Evolutionary conservation across 495 filamentous ascomycete genomes (phyloP).

Genomic region (Ramalina intermedia): DNA sequence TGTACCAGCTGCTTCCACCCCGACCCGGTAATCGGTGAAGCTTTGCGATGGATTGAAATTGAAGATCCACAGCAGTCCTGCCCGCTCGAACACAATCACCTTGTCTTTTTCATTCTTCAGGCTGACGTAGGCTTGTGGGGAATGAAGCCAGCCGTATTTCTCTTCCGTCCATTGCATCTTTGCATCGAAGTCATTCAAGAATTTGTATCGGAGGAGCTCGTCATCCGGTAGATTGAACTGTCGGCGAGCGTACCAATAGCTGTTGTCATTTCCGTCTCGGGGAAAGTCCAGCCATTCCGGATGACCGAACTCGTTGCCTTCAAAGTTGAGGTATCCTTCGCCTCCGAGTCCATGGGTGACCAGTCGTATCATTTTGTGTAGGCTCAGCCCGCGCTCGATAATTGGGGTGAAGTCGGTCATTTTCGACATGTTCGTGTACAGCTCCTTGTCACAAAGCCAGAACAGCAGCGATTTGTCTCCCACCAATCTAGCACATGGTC

Average conservation of each 20-base stretch:
- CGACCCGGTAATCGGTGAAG: constrained; percentile 86
- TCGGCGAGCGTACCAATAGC: constrained; percentile 90
- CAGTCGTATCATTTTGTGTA: constrained; percentile 96
- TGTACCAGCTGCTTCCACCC: constrained; percentile 68
- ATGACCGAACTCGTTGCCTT: constrained; percentile 97
- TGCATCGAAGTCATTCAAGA: constrained; percentile 88
- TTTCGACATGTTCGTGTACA: constrained; percentile 95
- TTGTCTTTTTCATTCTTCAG: constrained; percentile 93
- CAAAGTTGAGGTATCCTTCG: constrained; percentile 96
- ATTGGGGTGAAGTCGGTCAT: constrained; percentile 71
- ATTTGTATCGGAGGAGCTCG: constrained; percentile 68
- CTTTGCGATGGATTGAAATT: constrained; percentile 85
- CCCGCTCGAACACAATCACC: constrained; percentile 90
- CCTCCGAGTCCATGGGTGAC: constrained; percentile 89
- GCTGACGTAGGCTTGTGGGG: constrained; percentile 76
- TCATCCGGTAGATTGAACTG: constrained; percentile 92
- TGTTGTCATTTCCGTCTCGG: constrained; percentile 84
- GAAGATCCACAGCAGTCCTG: constrained; percentile 82
- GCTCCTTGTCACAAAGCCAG: constrained; percentile 93
- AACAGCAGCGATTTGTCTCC: constrained; percentile 94
- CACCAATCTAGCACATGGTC: constrained; percentile 53
- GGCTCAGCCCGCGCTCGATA: constrained; percentile 77
- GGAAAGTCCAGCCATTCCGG: constrained; percentile 99
- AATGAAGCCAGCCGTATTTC: constrained; percentile 86
- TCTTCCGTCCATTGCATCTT: constrained; percentile 76